Evolutionary conservation across 208 protist genomes (phyloP).

Genomic region (Leishmania aethiopica): DNA sequence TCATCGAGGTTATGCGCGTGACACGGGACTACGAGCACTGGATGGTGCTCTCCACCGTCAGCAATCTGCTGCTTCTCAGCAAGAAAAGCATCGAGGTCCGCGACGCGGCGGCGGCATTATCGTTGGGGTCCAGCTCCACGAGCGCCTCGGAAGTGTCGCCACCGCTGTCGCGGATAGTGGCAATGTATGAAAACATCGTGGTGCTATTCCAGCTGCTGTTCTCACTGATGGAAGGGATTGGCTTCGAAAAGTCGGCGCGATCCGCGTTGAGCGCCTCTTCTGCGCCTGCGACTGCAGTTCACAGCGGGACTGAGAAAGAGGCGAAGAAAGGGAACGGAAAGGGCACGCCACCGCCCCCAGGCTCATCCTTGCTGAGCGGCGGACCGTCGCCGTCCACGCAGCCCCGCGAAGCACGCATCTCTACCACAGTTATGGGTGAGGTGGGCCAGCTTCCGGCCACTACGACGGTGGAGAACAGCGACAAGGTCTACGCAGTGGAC

Average conservation of each 20-base stretch:
- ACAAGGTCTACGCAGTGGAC: conserved; percentile 1
- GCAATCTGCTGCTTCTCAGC: conserved; percentile 49
- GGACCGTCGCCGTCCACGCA: neutral
- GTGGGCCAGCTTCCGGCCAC: neutral
- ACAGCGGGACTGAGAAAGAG: neutral
- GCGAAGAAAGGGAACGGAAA: neutral
- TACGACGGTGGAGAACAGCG: neutral
- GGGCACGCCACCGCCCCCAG: neutral
- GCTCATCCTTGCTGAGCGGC: neutral
- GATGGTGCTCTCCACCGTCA: conserved; percentile 54
- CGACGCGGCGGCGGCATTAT: neutral
- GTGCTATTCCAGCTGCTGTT: conserved; percentile 38
- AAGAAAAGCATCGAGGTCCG: conserved; percentile 26
- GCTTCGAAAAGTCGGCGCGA: conserved; percentile 17
- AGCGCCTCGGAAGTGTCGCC: conserved; percentile 1
- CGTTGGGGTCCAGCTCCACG: too few relatives aligned
- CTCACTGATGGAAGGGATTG: conserved; percentile 33
- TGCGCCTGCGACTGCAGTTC: neutral
- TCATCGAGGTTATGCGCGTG: conserved; percentile 49
- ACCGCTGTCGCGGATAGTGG: conserved; percentile 31
- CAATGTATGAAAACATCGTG: conserved; percentile 82
- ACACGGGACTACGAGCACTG: conserved; percentile 53
- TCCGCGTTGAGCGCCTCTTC: neutral
- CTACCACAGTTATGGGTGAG: neutral
- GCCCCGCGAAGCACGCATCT: neutral